phyloP scores from a whole-genome alignment of 1,284 basidiomycete species.

The Ustilago bromivora region DNA sequence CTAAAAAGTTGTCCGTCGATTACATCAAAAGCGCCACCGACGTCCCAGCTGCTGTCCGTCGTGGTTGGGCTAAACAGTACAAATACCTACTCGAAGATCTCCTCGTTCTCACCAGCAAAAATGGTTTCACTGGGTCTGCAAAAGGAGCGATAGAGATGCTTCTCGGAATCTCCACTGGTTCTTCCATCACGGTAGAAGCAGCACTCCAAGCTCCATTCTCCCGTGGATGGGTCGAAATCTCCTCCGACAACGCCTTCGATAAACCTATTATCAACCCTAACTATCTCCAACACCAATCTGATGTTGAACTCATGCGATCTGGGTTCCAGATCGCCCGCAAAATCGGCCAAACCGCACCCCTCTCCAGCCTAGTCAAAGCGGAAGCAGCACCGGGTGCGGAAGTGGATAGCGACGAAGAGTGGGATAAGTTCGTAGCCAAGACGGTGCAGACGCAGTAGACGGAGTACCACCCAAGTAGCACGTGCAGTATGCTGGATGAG shows the following conservation, averaged over 20 bases:
- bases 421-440: slow-evolving; percentile 52
- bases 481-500: slow-evolving; percentile 77
- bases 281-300: slow-evolving; percentile 54
- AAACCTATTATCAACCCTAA: slow-evolving; percentile 59
- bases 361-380: slow-evolving; percentile 25
- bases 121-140: slow-evolving; percentile 37
- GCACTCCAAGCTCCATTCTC: slow-evolving; percentile 65
- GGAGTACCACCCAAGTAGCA: slow-evolving; percentile 73
- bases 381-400: slow-evolving; percentile 42
- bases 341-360: slow-evolving; percentile 43
- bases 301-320: slow-evolving; percentile 54
- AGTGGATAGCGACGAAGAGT: slow-evolving; percentile 40
- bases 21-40: slow-evolving; percentile 51
- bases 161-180: slow-evolving; percentile 51
- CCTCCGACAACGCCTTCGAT: slow-evolving; percentile 47
- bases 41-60: slow-evolving; percentile 36
- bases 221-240: slow-evolving; percentile 60
- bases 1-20: slow-evolving; percentile 29
- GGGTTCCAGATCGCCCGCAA: slow-evolving; percentile 58
- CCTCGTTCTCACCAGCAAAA: slow-evolving; percentile 23
- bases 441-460: slow-evolving; percentile 54
- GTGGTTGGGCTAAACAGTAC: slow-evolving; percentile 54
- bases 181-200: slow-evolving; percentile 44
- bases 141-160: slow-evolving; percentile 61
- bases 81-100: slow-evolving; percentile 43